Conservation (phyloP, 371 early-diverging fungal genomes). For the Mucor racemosus region DNA sequence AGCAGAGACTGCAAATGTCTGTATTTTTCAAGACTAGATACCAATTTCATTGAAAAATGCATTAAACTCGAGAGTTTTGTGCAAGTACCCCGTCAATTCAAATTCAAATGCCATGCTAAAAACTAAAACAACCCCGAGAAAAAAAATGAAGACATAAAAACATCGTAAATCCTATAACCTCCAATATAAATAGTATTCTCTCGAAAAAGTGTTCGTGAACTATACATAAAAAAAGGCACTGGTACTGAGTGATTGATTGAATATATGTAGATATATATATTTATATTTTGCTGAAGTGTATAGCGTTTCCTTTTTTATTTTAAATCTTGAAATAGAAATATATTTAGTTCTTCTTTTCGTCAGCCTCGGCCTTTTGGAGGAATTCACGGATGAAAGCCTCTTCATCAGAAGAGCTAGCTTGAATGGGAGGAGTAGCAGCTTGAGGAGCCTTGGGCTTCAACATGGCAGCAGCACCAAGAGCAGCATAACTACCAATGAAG, state of each 20-base stretch:
- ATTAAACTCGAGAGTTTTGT: too few species aligned
- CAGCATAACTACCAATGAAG: slow-evolving; percentile 54
- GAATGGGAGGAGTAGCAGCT: slow-evolving; percentile 66
- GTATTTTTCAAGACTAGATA: too few species aligned
- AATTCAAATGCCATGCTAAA: too few species aligned
- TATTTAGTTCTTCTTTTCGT: slow-evolving; percentile 51
- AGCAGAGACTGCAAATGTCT: too few species aligned
- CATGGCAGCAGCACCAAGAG: slow-evolving; percentile 35
- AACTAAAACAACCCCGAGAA: too few species aligned
- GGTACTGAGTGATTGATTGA: not conserved
- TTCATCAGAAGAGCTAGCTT: slow-evolving; percentile 69
- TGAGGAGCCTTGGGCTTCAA: slow-evolving; percentile 57
- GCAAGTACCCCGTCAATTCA: too few species aligned
- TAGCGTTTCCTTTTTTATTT: slow-evolving; percentile 8
- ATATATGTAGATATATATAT: not conserved
- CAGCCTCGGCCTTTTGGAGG: slow-evolving; percentile 66
- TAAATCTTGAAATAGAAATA: not conserved
- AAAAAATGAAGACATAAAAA: too few species aligned
- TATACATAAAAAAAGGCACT: not conserved
- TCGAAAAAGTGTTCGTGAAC: too few species aligned
- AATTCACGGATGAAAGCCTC: slow-evolving; percentile 72
- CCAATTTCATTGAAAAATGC: too few species aligned
- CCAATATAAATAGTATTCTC: too few species aligned
- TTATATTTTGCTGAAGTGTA: slow-evolving; percentile 4
- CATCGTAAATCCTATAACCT: too few species aligned